Base-by-base conservation (phyloP, 202 grass and related monocot genomes). In the Dendrocalamus latiflorus region DNA sequence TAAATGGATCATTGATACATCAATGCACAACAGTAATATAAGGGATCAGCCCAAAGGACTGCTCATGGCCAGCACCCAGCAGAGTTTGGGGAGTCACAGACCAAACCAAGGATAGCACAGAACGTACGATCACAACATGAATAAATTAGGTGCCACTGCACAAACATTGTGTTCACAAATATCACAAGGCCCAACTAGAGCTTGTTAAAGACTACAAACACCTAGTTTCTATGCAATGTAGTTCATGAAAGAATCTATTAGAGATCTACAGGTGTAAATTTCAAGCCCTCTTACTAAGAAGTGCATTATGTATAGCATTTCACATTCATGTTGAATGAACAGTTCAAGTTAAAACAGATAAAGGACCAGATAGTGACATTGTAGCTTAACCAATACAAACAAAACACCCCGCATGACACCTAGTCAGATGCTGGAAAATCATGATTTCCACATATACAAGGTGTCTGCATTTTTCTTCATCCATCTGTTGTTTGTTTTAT, bases 221-320 rank as follows among this genome's bases (percentile, higher is more conserved):
- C 3, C 8, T 41, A 53, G 62, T 68, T 44, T 74, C 22, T 83
- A 20, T 15, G 24, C 38, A 74, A 72, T 66, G 76, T 58, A 8
- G 36, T 70, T 44, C 53, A 60, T 38, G 50, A 81, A 74, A 81
- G 14, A 15, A 48, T 48, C n/a, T 59, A 86, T 50, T 81, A 39
- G 16, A 68, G 38, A 67, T 26, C 39, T 50, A 50, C 37, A 5
- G 26, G 30, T 30, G 17, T 39, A 68, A 18, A 71, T 24, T 81
- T 64, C 53, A 28, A 28, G 60, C 8, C 9, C 5, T 64, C 25
- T 82, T 77, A n/a, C 60, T 74, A 66, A 39, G 20, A 60, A 77
- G 16, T 87, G 22, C 57, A n/a, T 44, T 76, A 3, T 43, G 3
- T 15, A 8, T 30, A 57, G 45, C 71, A 76, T 41, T 62, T 36